Evolutionary conservation across 2,329 filamentous ascomycete species (phyloP).

Genomic region (Clonostachys rosea): DNA sequence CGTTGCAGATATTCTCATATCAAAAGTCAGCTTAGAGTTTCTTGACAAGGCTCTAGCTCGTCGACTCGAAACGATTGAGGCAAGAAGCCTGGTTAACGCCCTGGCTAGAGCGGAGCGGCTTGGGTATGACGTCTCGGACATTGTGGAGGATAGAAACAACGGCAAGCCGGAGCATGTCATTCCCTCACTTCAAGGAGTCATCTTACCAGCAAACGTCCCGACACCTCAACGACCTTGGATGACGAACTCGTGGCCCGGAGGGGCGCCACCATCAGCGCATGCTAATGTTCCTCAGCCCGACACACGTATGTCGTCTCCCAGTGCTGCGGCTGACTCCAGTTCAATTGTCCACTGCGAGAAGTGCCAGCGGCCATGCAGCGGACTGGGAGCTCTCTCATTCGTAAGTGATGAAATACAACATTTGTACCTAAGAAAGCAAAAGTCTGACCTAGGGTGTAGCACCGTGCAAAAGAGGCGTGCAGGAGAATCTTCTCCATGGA

Average conservation of each 20-base stretch:
- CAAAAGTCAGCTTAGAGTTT: slow-evolving; percentile 40
- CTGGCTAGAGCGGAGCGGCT: slow-evolving; percentile 52
- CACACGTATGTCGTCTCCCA: not conserved
- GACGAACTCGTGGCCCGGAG: no score
- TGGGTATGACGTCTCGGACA: slow-evolving; percentile 47
- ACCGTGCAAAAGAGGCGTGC: no score
- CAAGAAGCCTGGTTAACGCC: slow-evolving; percentile 49
- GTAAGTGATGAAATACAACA: slow-evolving; percentile 14
- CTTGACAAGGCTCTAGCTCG: slow-evolving; percentile 47
- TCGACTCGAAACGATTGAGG: slow-evolving; percentile 48
- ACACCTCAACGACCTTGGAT: not conserved
- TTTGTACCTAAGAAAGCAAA: not conserved
- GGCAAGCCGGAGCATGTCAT: slow-evolving; percentile 27
- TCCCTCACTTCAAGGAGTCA: slow-evolving; percentile 13
- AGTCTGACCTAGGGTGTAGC: not conserved
- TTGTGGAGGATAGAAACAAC: slow-evolving; percentile 32
- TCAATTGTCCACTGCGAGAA: slow-evolving; percentile 14
- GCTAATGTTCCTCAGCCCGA: not conserved
- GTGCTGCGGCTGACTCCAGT: not conserved
- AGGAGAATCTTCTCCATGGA: slow-evolving; percentile 2
- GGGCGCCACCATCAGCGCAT: not conserved
- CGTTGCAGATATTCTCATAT: slow-evolving; percentile 34
- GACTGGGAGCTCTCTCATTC: slow-evolving; percentile 16
- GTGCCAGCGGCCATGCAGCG: slow-evolving; percentile 28
- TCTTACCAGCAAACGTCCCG: not conserved